A percentile compares a stretch with the other conserved stretches of the same genome.
Conservation (phyloP, 495 filamentous ascomycete genomes). For the Lophium mytilinum region DNA sequence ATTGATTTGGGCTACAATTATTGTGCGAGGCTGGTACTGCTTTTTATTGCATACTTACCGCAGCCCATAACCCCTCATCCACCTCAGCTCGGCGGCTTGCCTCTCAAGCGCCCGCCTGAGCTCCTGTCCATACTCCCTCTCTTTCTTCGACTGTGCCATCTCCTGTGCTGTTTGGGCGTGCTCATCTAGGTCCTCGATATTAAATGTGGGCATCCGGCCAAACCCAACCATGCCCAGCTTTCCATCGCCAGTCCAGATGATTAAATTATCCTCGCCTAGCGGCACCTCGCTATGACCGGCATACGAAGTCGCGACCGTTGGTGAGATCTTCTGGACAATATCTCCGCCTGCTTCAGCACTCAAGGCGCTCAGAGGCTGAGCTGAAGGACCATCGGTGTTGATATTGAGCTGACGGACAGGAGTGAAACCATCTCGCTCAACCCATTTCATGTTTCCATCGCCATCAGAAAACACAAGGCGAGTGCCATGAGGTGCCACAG, state of each 20-base stretch:
- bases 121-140: constrained; percentile 52
- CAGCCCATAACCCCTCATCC: constrained; percentile 50
- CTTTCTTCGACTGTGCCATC: constrained; percentile 38
- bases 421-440: constrained; percentile 79
- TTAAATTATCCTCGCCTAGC: constrained; percentile 27
- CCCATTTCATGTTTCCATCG: constrained; percentile 81
- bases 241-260: constrained; percentile 38
- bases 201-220: constrained; percentile 5
- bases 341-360: constrained; percentile 27
- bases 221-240: constrained; percentile 33
- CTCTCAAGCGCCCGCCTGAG: constrained; percentile 70
- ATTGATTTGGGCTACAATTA: too few relatives aligned
- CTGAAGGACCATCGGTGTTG: constrained; percentile 41
- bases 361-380: not conserved
- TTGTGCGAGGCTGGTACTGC: too few relatives aligned
- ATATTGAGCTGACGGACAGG: constrained; percentile 69
- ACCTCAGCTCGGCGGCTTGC: constrained; percentile 77
- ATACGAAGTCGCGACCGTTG: constrained; percentile 17
- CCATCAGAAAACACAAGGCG: constrained; percentile 78
- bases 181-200: constrained; percentile 31
- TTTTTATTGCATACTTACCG: not conserved
- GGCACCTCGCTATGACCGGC: constrained; percentile 2
- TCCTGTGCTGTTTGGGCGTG: constrained; percentile 30
- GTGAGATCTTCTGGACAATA: constrained; percentile 37
- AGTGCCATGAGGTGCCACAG: constrained; percentile 76